Evolutionary conservation across 495 filamentous ascomycete species (phyloP), one percentile per base, ranked within the genome.

Genomic region (Aspergillus wentii): DNA sequence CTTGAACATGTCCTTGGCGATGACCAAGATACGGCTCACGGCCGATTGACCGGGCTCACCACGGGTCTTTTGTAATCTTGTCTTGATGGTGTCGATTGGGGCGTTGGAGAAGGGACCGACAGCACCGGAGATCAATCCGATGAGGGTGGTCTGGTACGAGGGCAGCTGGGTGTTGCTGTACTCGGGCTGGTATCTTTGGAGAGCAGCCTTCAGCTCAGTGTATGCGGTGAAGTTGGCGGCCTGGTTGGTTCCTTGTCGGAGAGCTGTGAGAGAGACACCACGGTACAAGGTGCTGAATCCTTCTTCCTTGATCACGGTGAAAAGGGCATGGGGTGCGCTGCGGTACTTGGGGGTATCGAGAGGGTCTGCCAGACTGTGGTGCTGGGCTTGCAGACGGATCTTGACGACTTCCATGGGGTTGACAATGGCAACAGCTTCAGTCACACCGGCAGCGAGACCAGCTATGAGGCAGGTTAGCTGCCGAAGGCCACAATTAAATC

Each of bases 391-490:
- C 49, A 98, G 77, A 25, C 92, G 82, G 57, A 98, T 98, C 78
- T 98, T 98, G 56, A 98, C 73, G 35, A 98, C 92, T 65, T 98
- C 92, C 92, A 98, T 98, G 3, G 92, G 92, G 23, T 90, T 97
- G 19, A 98, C 92, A 9, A 97, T 83, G 21, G 84, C 83, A 19
- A 98, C 90, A 39, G 92, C 92, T 72, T 98, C 92, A 4, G 92
- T 97, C 13, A 96, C 84, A 58, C 92, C 92, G 21, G 92, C 94
- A 18, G 80, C 75, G 16, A 99, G 82, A 54, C 92, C 92, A 43
- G 92, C 90, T 84, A 25, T 30, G n/a, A n/a, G n/a, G n/a, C n/a
- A n/a, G n/a, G n/a, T n/a, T n/a, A n/a, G n/a, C n/a, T n/a, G n/a
- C n/a, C n/a, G n/a, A n/a, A n/a, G n/a, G n/a, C n/a, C n/a, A n/a